Conservation (phyloP, 2,329 filamentous ascomycete genomes). For the Gnomoniopsis smithogilvyi region DNA sequence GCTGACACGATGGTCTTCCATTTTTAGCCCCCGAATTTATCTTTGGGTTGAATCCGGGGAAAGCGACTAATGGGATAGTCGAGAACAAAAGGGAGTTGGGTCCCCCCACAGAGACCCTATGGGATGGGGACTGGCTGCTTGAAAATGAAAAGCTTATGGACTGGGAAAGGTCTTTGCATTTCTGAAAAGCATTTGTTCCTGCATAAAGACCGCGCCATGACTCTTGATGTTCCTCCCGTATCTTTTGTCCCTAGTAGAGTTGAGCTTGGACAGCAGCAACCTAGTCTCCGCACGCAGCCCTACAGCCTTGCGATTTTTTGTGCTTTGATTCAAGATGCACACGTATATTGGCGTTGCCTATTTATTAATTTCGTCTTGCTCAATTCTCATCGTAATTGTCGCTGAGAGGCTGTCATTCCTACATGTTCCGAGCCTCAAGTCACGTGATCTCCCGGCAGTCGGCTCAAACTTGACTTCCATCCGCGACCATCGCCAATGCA, state of each 20-base stretch:
- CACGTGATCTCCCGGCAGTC: conserved; percentile 3
- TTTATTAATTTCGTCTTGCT: not conserved
- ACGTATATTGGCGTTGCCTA: not conserved
- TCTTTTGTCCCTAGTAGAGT: not conserved
- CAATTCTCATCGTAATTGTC: not conserved
- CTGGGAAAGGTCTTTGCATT: conserved; percentile 9
- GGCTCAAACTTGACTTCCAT: conserved; percentile 10
- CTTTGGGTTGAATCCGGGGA: conserved; percentile 9
- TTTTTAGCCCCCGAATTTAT: conserved; percentile 6
- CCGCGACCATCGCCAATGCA: conserved; percentile 3
- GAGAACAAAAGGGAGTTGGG: conserved; percentile 8
- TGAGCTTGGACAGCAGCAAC: not conserved
- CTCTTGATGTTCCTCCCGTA: not conserved
- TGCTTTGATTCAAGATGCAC: not conserved
- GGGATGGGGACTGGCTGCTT: not conserved
- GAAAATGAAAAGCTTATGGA: conserved; percentile 15
- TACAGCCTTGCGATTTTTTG: not conserved
- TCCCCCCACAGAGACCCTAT: not conserved
- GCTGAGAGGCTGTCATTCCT: not conserved
- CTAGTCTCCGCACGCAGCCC: not conserved
- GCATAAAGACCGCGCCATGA: not conserved
- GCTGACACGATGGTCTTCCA: conserved; percentile 2
- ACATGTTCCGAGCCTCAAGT: not conserved
- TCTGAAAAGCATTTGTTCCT: not conserved
- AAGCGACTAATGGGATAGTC: conserved; percentile 7